These are phyloP conservation scores for Plantago major DNA, from an alignment of 257 asterid genomes.

Conservation along the genomic window DNA sequence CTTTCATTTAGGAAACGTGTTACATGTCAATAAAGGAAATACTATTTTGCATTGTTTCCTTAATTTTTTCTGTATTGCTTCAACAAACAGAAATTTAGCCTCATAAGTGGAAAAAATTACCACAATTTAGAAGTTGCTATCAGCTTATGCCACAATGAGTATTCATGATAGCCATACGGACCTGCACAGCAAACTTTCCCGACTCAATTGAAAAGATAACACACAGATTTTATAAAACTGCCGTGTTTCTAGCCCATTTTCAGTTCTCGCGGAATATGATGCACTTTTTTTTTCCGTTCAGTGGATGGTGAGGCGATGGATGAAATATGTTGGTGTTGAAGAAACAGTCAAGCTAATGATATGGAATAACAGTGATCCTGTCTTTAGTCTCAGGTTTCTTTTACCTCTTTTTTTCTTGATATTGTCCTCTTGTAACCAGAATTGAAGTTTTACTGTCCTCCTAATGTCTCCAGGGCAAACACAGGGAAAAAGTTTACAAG, in stretches of 20 bases:
- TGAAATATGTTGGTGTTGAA: conserved; percentile 60
- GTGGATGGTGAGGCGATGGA: conserved; percentile 99
- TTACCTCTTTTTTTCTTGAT: conserved; percentile 6
- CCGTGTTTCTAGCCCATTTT: conserved; percentile 7
- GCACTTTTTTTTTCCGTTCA: conserved; percentile 21
- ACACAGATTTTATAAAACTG: not conserved
- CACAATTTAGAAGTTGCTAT: conserved; percentile 2
- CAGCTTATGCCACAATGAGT: conserved; percentile 1
- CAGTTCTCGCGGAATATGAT: conserved; percentile 17
- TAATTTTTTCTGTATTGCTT: not conserved
- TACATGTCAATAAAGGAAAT: not conserved
- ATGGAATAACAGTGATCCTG: conserved; percentile 83
- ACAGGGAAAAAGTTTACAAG: conserved; percentile 62
- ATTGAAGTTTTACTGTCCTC: conserved; percentile 19
- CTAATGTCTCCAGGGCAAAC: conserved; percentile 62
- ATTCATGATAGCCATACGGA: not conserved
- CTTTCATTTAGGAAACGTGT: not conserved
- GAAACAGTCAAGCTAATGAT: conserved; percentile 68
- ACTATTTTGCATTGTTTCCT: not conserved
- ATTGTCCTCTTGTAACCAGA: conserved; percentile 2
- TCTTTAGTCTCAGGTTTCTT: conserved; percentile 71
- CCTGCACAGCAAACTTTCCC: conserved; percentile 1
- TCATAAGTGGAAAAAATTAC: not conserved
- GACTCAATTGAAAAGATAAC: not conserved
- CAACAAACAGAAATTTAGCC: not conserved